phyloP scores from a whole-genome alignment of 1,139 yeast genomes.

The Saccharomyces hybrid region DNA sequence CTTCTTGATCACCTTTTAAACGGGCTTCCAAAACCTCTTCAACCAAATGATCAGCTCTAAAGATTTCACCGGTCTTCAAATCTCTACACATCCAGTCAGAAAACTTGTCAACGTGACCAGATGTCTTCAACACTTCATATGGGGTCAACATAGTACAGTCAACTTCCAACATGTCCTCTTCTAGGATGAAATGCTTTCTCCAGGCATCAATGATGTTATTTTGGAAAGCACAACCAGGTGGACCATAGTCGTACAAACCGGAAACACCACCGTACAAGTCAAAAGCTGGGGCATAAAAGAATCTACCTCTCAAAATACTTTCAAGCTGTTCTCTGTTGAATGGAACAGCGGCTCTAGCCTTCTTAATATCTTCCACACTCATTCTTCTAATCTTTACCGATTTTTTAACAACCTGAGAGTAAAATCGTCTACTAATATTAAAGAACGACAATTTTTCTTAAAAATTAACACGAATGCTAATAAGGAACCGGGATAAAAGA shows the following conservation, averaged over 20 bases:
- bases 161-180: constrained; percentile 98
- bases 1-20: constrained; percentile 91
- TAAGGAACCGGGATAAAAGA: background rate
- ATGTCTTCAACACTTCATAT: constrained; percentile 91
- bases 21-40: constrained; percentile 96
- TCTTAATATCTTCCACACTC: constrained; percentile 29
- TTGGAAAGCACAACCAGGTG: constrained; percentile 98
- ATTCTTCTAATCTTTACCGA: constrained; percentile 26
- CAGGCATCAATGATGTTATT: constrained; percentile 89
- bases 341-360: constrained; percentile 39
- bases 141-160: constrained; percentile 98
- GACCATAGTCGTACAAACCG: constrained; percentile 97
- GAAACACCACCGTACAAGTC: constrained; percentile 98
- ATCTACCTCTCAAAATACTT: constrained; percentile 85
- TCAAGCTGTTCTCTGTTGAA: constrained; percentile 84
- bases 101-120: constrained; percentile 98
- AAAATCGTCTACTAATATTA: constrained; percentile 21
- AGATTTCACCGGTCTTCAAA: constrained; percentile 90
- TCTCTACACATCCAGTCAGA: constrained; percentile 99
- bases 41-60: constrained; percentile 95
- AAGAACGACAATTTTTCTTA: constrained; percentile 23
- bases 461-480: background rate
- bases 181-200: constrained; percentile 95
- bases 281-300: constrained; percentile 94
- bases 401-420: constrained; percentile 24